These are phyloP conservation scores for Colletotrichum sp. DNA, from an alignment of 2,329 filamentous ascomycete genomes.

Conservation along the genomic window DNA sequence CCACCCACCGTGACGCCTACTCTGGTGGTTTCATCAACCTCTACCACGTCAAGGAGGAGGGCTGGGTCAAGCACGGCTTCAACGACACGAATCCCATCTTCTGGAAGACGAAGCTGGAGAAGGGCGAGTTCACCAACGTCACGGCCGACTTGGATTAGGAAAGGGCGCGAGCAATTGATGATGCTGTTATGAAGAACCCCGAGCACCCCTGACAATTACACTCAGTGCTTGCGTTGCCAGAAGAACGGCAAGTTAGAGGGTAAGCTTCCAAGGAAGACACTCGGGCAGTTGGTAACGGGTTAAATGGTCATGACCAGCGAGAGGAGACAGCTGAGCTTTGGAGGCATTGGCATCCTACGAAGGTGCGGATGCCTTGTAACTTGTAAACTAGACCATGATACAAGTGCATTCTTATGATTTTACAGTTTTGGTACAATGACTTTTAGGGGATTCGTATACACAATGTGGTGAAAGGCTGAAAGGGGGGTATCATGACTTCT, in stretches of 20 bases:
- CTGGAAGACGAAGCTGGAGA: slow-evolving; percentile 99
- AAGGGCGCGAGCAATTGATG: neutral
- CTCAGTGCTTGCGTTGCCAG: neutral
- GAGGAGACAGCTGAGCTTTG: neutral
- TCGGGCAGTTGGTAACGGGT: neutral
- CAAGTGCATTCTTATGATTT: slow-evolving; percentile 16
- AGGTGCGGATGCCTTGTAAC: slow-evolving; percentile 14
- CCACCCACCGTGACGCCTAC: slow-evolving; percentile 97
- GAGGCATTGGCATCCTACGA: neutral
- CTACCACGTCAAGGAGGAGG: slow-evolving; percentile 98
- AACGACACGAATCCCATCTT: slow-evolving; percentile 98
- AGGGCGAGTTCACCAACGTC: slow-evolving; percentile 97
- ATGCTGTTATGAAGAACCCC: neutral
- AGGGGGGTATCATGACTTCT: slow-evolving; percentile 6
- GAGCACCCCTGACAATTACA: neutral
- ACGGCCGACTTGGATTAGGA: slow-evolving; percentile 73
- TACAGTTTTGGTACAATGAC: neutral
- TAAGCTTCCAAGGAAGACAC: neutral
- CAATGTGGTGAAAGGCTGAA: neutral
- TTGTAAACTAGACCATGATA: slow-evolving; percentile 25
- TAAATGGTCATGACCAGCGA: neutral
- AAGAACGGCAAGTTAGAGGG: neutral
- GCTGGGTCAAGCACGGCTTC: slow-evolving; percentile 99
- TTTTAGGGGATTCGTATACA: neutral
- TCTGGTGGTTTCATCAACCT: slow-evolving; percentile 98